Evolutionary conservation across 176 grass and related monocot species (phyloP), one percentile per base, ranked within the genome.

Genomic region (Microstegium vimineum): DNA sequence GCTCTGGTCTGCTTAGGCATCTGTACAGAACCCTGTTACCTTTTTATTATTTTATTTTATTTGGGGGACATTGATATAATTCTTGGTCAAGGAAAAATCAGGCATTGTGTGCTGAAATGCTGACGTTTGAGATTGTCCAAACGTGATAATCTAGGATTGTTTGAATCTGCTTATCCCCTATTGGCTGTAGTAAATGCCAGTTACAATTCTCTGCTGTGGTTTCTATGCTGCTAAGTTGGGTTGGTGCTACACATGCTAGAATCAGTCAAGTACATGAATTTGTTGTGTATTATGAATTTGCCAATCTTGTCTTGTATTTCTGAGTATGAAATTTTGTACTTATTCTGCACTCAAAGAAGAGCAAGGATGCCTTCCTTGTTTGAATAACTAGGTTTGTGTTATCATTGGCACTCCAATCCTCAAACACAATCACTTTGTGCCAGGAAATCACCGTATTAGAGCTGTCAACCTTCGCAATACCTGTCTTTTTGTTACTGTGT

Each of bases 321-420:
- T 42, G 6, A 59, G 51, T 63, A 63, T 23, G 1, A 41, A n/a
- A 18, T 74, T 41, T 70, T n/a, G 1, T 45, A 60, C 3, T 68
- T 20, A 54, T 71, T 10, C 8, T 72, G 83, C 35, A 71, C 1
- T 77, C n/a, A 71, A n/a, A 9, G 36, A 56, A 74, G 59, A 43
- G 34, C n/a, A 62, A 34, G 11, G 12, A 26, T 42, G 16, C 25
- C 28, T 80, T 36, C 10, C 17, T 77, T 8, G 27, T 51, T 42
- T 62, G 3, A 87, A 57, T 59, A 64, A 64, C 22, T 73, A 81
- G 75, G 49, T 8, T 60, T 85, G 34, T 45, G 76, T 67, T 82
- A 28, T 45, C 6, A 38, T 38, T 22, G 45, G 38, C 23, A 62
- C 69, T 32, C 41, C n/a, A 38, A 3, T 83, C 42, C 56, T 65